Evolutionary conservation across 2,329 filamentous ascomycete genomes (phyloP).

Genomic region (Ophiostoma angusticollis): DNA sequence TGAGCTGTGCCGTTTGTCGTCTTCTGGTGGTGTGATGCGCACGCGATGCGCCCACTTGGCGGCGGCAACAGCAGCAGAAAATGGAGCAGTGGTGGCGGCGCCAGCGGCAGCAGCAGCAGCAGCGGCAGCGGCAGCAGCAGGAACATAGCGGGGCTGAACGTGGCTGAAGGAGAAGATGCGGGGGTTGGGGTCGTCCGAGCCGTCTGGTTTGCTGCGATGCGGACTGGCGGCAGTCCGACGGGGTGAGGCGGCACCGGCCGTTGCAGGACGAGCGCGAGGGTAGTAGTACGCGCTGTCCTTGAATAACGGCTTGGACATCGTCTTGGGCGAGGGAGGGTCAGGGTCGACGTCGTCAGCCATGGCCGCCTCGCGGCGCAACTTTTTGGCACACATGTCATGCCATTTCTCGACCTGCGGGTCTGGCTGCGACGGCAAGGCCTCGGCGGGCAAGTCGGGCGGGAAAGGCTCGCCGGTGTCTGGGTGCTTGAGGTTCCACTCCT

Average conservation of each 20-base stretch:
- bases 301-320: conserved; percentile 11
- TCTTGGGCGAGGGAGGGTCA: conserved; percentile 16
- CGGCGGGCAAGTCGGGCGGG: conserved; percentile 41
- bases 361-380: conserved; percentile 49
- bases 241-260: conserved; percentile 1
- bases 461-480: conserved; percentile 61
- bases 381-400: conserved; percentile 67
- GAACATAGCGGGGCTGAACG: conserved; percentile 25
- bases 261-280: conserved; percentile 16
- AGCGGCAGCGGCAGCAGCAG: conserved; percentile 4
- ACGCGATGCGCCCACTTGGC: conserved; percentile 17
- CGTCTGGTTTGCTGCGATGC: not conserved
- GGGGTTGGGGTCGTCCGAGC: conserved; percentile 23
- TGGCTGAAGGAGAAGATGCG: conserved; percentile 29
- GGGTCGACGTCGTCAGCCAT: conserved; percentile 24
- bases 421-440: conserved; percentile 57
- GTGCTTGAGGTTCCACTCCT: conserved; percentile 62
- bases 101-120: conserved; percentile 6
- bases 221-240: conserved; percentile 1
- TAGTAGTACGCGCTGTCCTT: conserved; percentile 20
- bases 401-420: conserved; percentile 75
- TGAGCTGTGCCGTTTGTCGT: conserved; percentile 22
- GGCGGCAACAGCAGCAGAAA: conserved; percentile 11
- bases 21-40: conserved; percentile 24
- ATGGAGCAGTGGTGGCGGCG: conserved; percentile 2